A percentile compares a stretch with the other conserved stretches of the same genome.
These are phyloP conservation scores for Moniliophthora roreri DNA, from an alignment of 1,284 basidiomycete genomes.

Conservation along the genomic window DNA sequence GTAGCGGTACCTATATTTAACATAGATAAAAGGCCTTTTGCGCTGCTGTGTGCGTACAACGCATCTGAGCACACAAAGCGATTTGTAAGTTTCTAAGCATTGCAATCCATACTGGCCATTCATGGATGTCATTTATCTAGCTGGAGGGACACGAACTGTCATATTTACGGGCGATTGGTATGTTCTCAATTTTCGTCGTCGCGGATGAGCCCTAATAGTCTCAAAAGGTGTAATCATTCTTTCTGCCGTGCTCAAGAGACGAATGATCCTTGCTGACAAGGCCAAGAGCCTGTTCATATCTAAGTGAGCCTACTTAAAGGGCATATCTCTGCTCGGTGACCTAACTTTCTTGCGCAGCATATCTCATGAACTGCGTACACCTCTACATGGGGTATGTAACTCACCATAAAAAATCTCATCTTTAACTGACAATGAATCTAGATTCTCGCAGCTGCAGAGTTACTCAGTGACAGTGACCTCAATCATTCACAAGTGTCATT, in stretches of 20 bases:
- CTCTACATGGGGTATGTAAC: slow-evolving; percentile 74
- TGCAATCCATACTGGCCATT: not conserved
- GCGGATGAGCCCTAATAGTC: slow-evolving; percentile 13
- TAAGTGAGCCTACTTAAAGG: slow-evolving; percentile 57
- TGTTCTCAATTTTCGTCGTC: slow-evolving; percentile 12
- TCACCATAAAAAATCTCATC: not conserved
- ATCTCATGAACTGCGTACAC: slow-evolving; percentile 91
- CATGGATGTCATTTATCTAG: slow-evolving; percentile 34
- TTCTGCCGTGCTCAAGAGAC: slow-evolving; percentile 88
- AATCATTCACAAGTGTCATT: slow-evolving; percentile 85
- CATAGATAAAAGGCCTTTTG: slow-evolving; percentile 92
- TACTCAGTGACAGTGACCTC: slow-evolving; percentile 81
- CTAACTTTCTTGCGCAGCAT: slow-evolving; percentile 54
- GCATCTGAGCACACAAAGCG: slow-evolving; percentile 77
- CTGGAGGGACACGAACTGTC: slow-evolving; percentile 92
- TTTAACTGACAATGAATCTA: slow-evolving; percentile 26
- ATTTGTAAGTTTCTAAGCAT: slow-evolving; percentile 56
- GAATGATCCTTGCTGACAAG: slow-evolving; percentile 95
- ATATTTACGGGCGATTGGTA: slow-evolving; percentile 85
- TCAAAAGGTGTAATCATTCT: slow-evolving; percentile 85
- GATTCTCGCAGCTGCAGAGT: slow-evolving; percentile 89
- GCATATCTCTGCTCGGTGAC: slow-evolving; percentile 14
- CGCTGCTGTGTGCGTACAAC: slow-evolving; percentile 89
- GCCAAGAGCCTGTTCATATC: slow-evolving; percentile 90
- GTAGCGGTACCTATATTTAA: slow-evolving; percentile 90